A percentile compares a stretch with the other conserved stretches of the same genome.
phyloP scores from a whole-genome alignment of 208 protist species.

The Trypanosoma platydactyli region DNA sequence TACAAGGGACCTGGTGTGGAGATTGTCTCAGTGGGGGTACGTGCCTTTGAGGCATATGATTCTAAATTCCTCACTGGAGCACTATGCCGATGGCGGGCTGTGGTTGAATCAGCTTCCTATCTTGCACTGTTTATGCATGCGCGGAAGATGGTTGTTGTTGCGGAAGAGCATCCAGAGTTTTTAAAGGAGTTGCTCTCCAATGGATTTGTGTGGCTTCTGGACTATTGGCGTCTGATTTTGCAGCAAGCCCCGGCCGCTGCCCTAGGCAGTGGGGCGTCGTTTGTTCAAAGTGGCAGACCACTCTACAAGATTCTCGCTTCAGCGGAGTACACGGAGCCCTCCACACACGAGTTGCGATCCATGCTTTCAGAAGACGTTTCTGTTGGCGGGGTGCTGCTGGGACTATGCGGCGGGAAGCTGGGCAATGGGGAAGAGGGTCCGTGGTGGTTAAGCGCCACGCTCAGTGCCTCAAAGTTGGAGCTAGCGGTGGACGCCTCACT shows the following conservation, averaged over 20 bases:
- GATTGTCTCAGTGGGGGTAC: slow-evolving; percentile 76
- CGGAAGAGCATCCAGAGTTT: slow-evolving; percentile 36
- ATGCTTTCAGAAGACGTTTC: slow-evolving; percentile 45
- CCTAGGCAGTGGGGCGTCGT: slow-evolving; percentile 15
- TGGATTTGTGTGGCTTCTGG: slow-evolving; percentile 68
- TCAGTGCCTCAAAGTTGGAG: slow-evolving; percentile 82
- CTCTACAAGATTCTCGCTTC: slow-evolving; percentile 34
- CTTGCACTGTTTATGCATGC: slow-evolving; percentile 50
- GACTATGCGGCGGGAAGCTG: slow-evolving; percentile 33
- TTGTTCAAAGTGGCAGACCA: slow-evolving; percentile 38
- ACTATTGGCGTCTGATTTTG: slow-evolving; percentile 72
- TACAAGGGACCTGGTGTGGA: slow-evolving; percentile 92
- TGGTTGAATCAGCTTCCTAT: slow-evolving; percentile 78
- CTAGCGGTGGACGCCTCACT: slow-evolving; percentile 80
- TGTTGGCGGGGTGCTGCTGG: slow-evolving; percentile 68
- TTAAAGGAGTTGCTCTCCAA: slow-evolving; percentile 64
- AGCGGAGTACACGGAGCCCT: slow-evolving; percentile 20
- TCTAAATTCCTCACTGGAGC: slow-evolving; percentile 65
- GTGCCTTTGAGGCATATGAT: slow-evolving; percentile 87
- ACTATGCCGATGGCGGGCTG: slow-evolving; percentile 81
- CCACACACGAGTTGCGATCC: slow-evolving; percentile 25
- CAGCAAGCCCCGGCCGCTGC: slow-evolving; percentile 4
- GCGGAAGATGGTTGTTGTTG: slow-evolving; percentile 61
- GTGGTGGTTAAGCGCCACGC: slow-evolving; percentile 84
- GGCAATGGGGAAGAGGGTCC: slow-evolving; percentile 20